These are phyloP conservation scores for Lotus japonicus DNA, from an alignment of 306 rosid species.

Conservation along the genomic window DNA sequence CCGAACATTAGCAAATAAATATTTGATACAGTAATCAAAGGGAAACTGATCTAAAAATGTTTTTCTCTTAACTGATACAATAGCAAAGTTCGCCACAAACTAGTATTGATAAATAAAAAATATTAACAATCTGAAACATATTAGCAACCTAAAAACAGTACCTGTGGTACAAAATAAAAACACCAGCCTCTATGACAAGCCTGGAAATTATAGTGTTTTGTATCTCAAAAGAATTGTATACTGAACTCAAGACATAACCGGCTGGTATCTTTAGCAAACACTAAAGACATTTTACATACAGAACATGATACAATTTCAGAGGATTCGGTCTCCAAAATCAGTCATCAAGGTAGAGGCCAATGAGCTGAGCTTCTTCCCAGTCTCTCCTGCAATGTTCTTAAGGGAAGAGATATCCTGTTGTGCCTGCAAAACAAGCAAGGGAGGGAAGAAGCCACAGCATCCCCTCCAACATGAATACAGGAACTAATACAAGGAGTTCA, in stretches of 20 bases:
- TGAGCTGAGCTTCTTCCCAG: slow-evolving; percentile 83
- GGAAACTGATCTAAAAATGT: not conserved
- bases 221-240: slow-evolving; percentile 35
- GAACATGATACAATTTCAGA: slow-evolving; percentile 43
- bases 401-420: slow-evolving; percentile 84
- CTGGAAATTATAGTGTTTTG: slow-evolving; percentile 25
- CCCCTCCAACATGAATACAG: not conserved
- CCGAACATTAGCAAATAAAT: too few species aligned
- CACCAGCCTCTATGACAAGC: slow-evolving; percentile 36
- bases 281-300: slow-evolving; percentile 12
- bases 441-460: not conserved
- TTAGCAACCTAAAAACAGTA: slow-evolving; percentile 24
- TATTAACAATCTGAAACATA: not conserved
- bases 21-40: not conserved
- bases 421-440: slow-evolving; percentile 42
- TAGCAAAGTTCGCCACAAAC: not conserved
- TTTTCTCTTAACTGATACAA: not conserved
- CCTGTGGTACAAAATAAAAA: slow-evolving; percentile 27
- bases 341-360: slow-evolving; percentile 77
- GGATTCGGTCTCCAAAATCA: slow-evolving; percentile 86
- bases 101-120: not conserved
- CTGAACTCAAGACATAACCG: slow-evolving; percentile 32
- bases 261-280: slow-evolving; percentile 24
- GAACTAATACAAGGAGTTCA: not conserved
- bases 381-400: slow-evolving; percentile 83